Evolutionary conservation across 768 basidiomycete genomes (phyloP).

Genomic region (Melanogaster broomeanus): DNA sequence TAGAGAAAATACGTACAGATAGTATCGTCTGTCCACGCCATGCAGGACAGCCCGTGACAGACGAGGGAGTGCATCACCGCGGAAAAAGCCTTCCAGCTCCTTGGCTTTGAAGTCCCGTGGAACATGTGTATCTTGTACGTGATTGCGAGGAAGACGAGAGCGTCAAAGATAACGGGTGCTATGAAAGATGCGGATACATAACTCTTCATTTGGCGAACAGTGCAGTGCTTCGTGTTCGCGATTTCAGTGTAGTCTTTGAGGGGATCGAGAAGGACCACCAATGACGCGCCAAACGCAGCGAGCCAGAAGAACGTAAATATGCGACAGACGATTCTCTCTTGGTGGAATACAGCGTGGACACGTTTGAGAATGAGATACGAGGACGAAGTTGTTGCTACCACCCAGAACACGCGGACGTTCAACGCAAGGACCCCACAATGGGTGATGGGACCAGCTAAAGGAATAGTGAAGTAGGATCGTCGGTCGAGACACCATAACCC

Average conservation of each 20-base stretch:
- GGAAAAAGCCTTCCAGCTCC: too few species aligned
- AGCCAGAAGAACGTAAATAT: slow-evolving; percentile 37
- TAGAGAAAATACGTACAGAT: too few species aligned
- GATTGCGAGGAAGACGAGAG: too few species aligned
- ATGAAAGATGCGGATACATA: too few species aligned
- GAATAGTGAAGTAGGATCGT: not conserved
- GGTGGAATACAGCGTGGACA: slow-evolving; percentile 35
- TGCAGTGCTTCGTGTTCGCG: slow-evolving; percentile 36
- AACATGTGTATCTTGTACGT: too few species aligned
- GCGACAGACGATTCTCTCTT: slow-evolving; percentile 16
- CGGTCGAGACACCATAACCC: not conserved
- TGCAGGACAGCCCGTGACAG: too few species aligned
- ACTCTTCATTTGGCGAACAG: too few species aligned
- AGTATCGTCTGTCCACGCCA: too few species aligned
- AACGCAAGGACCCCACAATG: slow-evolving; percentile 19
- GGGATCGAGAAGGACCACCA: slow-evolving; percentile 27
- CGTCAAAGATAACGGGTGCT: too few species aligned
- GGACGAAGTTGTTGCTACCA: slow-evolving; percentile 28
- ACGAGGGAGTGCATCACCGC: too few species aligned
- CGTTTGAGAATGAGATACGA: slow-evolving; percentile 41
- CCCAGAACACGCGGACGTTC: slow-evolving; percentile 13
- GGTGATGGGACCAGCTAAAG: slow-evolving; percentile 22
- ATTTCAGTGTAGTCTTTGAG: slow-evolving; percentile 26
- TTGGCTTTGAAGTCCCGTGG: too few species aligned
- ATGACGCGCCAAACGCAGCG: slow-evolving; percentile 24